phyloP scores from a whole-genome alignment of 2,329 filamentous ascomycete species.

The Colletotrichum tamarilloi region DNA sequence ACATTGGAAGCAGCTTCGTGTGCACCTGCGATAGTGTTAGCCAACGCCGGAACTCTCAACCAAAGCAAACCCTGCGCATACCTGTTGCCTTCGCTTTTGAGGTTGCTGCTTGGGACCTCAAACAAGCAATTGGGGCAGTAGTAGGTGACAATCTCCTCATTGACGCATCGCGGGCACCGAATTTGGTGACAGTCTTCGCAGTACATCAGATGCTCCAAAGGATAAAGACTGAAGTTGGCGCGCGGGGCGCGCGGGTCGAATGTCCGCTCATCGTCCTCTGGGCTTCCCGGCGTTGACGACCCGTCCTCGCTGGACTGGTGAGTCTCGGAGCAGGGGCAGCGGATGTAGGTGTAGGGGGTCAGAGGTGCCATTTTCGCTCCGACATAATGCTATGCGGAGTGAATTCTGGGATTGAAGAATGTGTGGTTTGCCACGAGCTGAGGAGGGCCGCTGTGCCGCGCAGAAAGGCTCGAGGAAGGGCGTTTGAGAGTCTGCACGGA shows the following conservation, averaged over 20 bases:
- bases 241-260: slow-evolving; percentile 89
- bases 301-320: slow-evolving; percentile 45
- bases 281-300: slow-evolving; percentile 45
- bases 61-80: slow-evolving; percentile 53
- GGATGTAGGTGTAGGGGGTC: slow-evolving; percentile 73
- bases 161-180: slow-evolving; percentile 89
- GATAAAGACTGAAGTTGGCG: slow-evolving; percentile 92
- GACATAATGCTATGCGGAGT: slow-evolving; percentile 16
- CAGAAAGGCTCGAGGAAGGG: background rate
- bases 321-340: slow-evolving; percentile 71
- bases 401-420: background rate
- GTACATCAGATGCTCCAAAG: slow-evolving; percentile 92
- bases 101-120: slow-evolving; percentile 91
- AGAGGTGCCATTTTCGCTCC: slow-evolving; percentile 57
- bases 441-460: background rate
- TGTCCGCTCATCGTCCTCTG: slow-evolving; percentile 79
- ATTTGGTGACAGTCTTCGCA: slow-evolving; percentile 98
- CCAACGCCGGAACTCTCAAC: background rate
- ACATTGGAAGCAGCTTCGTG: slow-evolving; percentile 95
- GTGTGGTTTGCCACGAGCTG: background rate
- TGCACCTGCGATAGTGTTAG: slow-evolving; percentile 70
- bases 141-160: slow-evolving; percentile 94
- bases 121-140: slow-evolving; percentile 97
- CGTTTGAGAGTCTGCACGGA: slow-evolving; percentile 28
- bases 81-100: slow-evolving; percentile 94